phyloP scores from a whole-genome alignment of 2,329 filamentous ascomycete genomes.

The Plectosphaerella sp. region DNA sequence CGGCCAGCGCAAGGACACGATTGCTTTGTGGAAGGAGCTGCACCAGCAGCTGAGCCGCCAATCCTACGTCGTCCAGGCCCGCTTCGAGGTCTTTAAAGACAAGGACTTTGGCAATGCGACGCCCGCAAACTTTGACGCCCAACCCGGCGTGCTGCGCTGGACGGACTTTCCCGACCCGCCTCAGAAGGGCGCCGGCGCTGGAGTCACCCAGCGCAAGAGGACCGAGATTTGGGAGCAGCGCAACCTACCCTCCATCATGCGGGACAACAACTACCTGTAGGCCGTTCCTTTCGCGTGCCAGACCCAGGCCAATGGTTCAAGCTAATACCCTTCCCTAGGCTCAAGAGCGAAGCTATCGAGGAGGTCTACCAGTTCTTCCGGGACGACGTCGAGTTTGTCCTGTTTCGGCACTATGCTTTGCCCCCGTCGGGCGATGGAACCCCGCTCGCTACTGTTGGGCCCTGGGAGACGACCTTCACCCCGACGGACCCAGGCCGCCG shows the following conservation, averaged over 20 bases:
- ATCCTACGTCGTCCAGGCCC: constrained; percentile 52
- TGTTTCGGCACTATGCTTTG: constrained; percentile 42
- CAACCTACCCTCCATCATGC: constrained; percentile 41
- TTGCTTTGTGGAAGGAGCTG: constrained; percentile 46
- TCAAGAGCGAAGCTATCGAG: constrained; percentile 48
- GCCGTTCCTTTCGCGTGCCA: constrained; percentile 10
- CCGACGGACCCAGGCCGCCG: constrained; percentile 43
- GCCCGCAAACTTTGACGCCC: constrained; percentile 33
- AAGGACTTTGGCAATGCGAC: constrained; percentile 37
- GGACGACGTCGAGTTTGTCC: constrained; percentile 49
- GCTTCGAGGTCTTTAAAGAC: constrained; percentile 47
- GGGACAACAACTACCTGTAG: constrained; percentile 49
- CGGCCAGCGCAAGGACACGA: constrained; percentile 23
- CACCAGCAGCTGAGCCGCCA: constrained; percentile 50
- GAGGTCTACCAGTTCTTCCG: constrained; percentile 49
- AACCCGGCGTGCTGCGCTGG: constrained; percentile 49
- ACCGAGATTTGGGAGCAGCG: constrained; percentile 51
- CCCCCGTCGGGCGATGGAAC: constrained; percentile 25
- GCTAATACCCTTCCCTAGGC: constrained; percentile 25
- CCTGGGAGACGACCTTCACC: constrained; percentile 39
- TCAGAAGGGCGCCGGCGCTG: constrained; percentile 30
- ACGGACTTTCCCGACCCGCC: constrained; percentile 57
- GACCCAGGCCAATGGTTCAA: not conserved
- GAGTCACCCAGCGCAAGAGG: constrained; percentile 47
- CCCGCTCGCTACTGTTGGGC: constrained; percentile 34